Evolutionary conservation across 2,329 filamentous ascomycete species (phyloP), one percentile per base, ranked within the genome.

Genomic region (Periconia digitata): DNA sequence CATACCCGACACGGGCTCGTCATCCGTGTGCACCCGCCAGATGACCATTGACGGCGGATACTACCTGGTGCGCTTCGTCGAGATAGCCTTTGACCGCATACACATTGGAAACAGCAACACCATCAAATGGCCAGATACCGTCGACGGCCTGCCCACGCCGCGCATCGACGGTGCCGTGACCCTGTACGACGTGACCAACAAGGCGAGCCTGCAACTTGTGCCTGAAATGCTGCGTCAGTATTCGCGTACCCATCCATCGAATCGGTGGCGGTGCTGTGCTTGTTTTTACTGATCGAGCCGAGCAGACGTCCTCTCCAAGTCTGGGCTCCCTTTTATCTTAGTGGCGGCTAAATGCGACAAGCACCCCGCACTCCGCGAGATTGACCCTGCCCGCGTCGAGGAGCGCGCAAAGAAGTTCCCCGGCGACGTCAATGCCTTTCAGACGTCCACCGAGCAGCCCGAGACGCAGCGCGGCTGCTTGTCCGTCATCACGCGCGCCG

Each of bases 291-390:
- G 47, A 66, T 56, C 7, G 12, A 29, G 38, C 29, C 29, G 58
- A 41, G 59, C 62, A 95, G 91, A 84, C 74, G 85, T 86, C 36
- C 78, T 95, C 43, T 82, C 84, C 49, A 87, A 86, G 60, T 85
- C 87, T 16, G 80, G 81, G 20, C 74, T 95, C 34, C 90, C 92
- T 8, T 87, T 87, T 44, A 80, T 92, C 53, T 81, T 96, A 36
- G 89, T 95, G 43, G 90, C 90, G 46, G 92, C 86, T 70, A 96
- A 96, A 78, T 95, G 90, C 76, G 92, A 96, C 70, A 82, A 85
- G 43, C 85, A 86, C 40, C 82, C 86, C 53, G 80, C 82, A 49
- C 76, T 84, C 50, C 85, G 87, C 63, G 82, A 90, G 65, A 79
- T 95, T 47, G 85, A 92, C 63, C 82, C 86, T 13, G 78, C 84